These are phyloP conservation scores for Cenococcum geophilum DNA, from an alignment of 495 filamentous ascomycete species.

Conservation along the genomic window DNA sequence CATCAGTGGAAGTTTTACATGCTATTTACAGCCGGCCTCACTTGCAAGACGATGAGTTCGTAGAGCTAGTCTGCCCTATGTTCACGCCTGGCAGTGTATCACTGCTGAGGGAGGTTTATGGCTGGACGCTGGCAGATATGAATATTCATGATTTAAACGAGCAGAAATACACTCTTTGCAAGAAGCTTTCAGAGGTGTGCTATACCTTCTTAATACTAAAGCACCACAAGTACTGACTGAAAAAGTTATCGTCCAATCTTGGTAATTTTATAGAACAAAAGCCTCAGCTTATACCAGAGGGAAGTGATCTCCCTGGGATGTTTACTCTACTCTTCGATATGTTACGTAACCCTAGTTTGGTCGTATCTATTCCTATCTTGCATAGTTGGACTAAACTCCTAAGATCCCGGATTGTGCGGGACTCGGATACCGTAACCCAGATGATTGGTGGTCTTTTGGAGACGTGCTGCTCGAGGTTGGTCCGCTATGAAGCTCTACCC, in stretches of 20 bases:
- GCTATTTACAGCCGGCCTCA: constrained; percentile 68
- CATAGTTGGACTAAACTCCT: constrained; percentile 82
- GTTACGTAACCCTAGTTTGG: constrained; percentile 76
- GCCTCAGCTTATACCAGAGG: constrained; percentile 52
- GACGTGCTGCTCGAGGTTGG: constrained; percentile 66
- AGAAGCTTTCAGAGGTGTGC: constrained; percentile 87
- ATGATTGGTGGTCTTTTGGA: constrained; percentile 72
- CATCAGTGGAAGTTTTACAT: constrained; percentile 76
- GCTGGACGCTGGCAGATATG: constrained; percentile 71
- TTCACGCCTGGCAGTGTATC: constrained; percentile 62
- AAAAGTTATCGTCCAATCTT: constrained; percentile 73
- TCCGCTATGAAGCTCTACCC: constrained; percentile 79
- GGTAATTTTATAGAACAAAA: constrained; percentile 77
- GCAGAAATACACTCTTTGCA: constrained; percentile 82
- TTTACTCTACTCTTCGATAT: constrained; percentile 73
- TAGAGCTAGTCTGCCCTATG: constrained; percentile 70
- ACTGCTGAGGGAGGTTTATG: constrained; percentile 68
- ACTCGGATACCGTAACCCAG: constrained; percentile 58
- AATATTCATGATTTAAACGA: constrained; percentile 70
- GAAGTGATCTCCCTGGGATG: constrained; percentile 66
- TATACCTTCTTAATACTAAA: not conserved
- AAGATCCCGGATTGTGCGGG: constrained; percentile 55
- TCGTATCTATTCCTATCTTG: constrained; percentile 87
- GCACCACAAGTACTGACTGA: constrained; percentile 2
- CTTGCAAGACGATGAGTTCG: constrained; percentile 73